A percentile compares a stretch with the other conserved stretches of the same genome.
These are phyloP conservation scores for Saprolegnia diclina DNA, from an alignment of 352 stramenopile species.

Conservation along the genomic window DNA sequence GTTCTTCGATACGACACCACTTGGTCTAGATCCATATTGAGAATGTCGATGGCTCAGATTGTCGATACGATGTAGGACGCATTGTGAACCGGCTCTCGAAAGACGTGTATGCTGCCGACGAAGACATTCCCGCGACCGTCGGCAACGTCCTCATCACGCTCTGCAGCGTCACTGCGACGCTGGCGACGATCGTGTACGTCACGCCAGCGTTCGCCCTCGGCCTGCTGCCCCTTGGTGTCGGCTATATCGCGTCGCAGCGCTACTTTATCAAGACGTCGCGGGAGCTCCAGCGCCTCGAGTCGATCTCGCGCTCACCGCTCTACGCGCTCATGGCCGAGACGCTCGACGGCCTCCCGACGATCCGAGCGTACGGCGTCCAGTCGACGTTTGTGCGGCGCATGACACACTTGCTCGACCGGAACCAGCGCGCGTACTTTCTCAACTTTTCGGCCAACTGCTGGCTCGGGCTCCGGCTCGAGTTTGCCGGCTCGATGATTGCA, in stretches of 20 bases:
- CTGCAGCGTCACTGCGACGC: constrained; percentile 42
- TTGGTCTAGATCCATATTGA: not conserved
- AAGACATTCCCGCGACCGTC: constrained; percentile 48
- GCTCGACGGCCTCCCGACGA: constrained; percentile 87
- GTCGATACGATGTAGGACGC: constrained; percentile 45
- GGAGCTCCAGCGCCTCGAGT: constrained; percentile 95
- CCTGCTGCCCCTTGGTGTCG: constrained; percentile 52
- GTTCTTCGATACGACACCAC: constrained; percentile 79
- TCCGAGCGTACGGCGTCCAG: constrained; percentile 51
- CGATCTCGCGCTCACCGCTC: constrained; percentile 89
- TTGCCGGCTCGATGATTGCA: constrained; percentile 80
- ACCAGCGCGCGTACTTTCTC: constrained; percentile 86
- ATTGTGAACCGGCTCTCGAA: constrained; percentile 92
- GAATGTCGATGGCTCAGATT: constrained; percentile 38
- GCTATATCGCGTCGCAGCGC: constrained; percentile 79
- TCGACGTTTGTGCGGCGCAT: constrained; percentile 11
- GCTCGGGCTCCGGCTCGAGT: constrained; percentile 91
- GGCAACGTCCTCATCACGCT: constrained; percentile 28
- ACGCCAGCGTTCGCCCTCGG: constrained; percentile 67
- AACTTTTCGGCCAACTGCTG: constrained; percentile 93
- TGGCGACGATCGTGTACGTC: constrained; percentile 50
- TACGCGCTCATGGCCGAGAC: constrained; percentile 94
- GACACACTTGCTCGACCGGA: constrained; percentile 35
- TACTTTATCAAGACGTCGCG: constrained; percentile 91
- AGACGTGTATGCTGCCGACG: constrained; percentile 89